Evolutionary conservation across 2,329 filamentous ascomycete genomes (phyloP).

Genomic region (Hypoxylon sp.): DNA sequence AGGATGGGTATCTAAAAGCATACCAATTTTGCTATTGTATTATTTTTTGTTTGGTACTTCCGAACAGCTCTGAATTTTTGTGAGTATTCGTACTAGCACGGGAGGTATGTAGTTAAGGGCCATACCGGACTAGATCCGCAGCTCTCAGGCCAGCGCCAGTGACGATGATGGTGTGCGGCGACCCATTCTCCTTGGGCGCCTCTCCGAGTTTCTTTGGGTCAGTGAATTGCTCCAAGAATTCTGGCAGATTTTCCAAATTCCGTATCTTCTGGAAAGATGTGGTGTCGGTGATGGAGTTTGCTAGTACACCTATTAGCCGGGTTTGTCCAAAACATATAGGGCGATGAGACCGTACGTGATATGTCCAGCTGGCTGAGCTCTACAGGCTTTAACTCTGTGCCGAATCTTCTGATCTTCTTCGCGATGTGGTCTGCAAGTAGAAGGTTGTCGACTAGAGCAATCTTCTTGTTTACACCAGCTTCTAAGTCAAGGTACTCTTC

Average conservation of each 20-base stretch:
- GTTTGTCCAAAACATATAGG: background rate
- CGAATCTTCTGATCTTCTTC: slow-evolving; percentile 81
- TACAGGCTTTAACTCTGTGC: slow-evolving; percentile 82
- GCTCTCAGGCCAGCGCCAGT: slow-evolving; percentile 86
- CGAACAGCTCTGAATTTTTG: slow-evolving; percentile 70
- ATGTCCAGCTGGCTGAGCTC: slow-evolving; percentile 88
- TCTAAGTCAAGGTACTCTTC: slow-evolving; percentile 74
- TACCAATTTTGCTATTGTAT: slow-evolving; percentile 83
- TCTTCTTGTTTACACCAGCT: slow-evolving; percentile 81
- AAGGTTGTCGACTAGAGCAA: slow-evolving; percentile 84
- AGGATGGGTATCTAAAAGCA: slow-evolving; percentile 33
- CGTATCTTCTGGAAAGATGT: slow-evolving; percentile 78
- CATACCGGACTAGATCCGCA: slow-evolving; percentile 81
- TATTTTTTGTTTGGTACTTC: slow-evolving; percentile 83
- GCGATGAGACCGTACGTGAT: slow-evolving; percentile 68
- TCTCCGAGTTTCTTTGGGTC: slow-evolving; percentile 70
- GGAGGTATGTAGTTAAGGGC: background rate
- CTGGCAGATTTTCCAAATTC: slow-evolving; percentile 78
- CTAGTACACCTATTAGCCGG: slow-evolving; percentile 58
- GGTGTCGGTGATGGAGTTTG: slow-evolving; percentile 82
- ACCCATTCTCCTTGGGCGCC: slow-evolving; percentile 76
- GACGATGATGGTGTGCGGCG: slow-evolving; percentile 90
- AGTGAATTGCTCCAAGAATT: slow-evolving; percentile 79
- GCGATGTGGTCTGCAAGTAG: slow-evolving; percentile 88
- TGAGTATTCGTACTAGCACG: slow-evolving; percentile 37